Evolutionary conservation across 2,329 filamentous ascomycete species (phyloP).

Genomic region (Aspergillus texensis): DNA sequence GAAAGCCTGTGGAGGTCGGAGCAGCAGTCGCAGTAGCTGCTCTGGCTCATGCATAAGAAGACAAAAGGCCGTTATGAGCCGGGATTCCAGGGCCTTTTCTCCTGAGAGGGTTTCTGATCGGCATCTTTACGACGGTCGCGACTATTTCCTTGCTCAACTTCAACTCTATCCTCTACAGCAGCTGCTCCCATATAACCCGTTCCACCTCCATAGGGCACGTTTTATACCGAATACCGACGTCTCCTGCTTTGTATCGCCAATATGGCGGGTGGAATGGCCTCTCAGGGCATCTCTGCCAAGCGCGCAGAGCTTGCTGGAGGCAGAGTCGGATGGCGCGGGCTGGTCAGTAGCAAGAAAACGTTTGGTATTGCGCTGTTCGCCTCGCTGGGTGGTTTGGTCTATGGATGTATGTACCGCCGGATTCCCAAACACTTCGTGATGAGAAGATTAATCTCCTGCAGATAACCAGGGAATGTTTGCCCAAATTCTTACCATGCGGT

Average conservation of each 20-base stretch:
- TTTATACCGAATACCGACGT: not conserved
- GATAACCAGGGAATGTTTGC: constrained; percentile 76
- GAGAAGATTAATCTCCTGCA: constrained; percentile 10
- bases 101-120: not conserved
- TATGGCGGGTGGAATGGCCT: constrained; percentile 13
- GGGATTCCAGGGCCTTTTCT: not conserved
- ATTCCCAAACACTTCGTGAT: not conserved
- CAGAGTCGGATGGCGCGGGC: constrained; percentile 47
- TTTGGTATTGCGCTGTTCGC: constrained; percentile 59
- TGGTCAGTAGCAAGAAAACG: constrained; percentile 57
- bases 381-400: constrained; percentile 56
- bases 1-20: not conserved
- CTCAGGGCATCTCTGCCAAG: constrained; percentile 33
- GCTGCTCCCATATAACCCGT: too few relatives aligned
- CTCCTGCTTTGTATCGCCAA: not conserved
- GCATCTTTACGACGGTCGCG: not conserved
- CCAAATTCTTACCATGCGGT: constrained; percentile 61
- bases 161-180: not conserved
- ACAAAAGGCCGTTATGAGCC: not conserved
- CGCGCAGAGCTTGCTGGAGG: constrained; percentile 39
- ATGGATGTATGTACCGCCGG: constrained; percentile 55
- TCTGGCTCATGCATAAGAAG: not conserved
- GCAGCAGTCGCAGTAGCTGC: not conserved
- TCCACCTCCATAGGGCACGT: not conserved
- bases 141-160: not conserved